Conservation (phyloP, 306 rosid species). For the Corylus heterophylla region DNA sequence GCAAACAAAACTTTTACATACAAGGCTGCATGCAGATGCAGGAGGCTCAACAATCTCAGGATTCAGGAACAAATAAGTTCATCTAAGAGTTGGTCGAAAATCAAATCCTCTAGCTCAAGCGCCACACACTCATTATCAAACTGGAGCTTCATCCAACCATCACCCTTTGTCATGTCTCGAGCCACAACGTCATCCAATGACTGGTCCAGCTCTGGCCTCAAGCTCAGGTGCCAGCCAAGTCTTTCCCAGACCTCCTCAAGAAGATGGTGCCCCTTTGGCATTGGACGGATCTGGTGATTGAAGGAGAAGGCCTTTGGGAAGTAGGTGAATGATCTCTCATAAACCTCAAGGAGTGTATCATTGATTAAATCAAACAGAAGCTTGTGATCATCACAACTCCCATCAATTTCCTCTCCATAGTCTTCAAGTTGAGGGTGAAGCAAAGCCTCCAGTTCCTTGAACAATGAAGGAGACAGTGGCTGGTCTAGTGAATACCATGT, state of each 20-base stretch:
- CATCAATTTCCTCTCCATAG: constrained; percentile 25
- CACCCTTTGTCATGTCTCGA: constrained; percentile 55
- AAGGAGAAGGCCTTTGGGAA: constrained; percentile 61
- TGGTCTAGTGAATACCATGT: constrained; percentile 48
- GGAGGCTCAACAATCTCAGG: no score
- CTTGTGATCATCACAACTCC: constrained; percentile 40
- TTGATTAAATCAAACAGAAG: constrained; percentile 68
- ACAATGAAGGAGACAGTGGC: constrained; percentile 51
- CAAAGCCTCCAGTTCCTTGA: constrained; percentile 44
- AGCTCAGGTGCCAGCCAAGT: constrained; percentile 40
- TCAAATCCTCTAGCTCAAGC: constrained; percentile 74
- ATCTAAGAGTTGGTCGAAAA: constrained; percentile 69
- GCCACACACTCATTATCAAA: constrained; percentile 66
- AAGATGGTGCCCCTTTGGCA: constrained; percentile 55
- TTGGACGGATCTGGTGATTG: constrained; percentile 44
- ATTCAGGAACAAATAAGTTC: constrained; percentile 45
- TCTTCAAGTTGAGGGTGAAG: constrained; percentile 42
- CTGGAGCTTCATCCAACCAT: constrained; percentile 76
- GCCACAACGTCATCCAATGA: constrained; percentile 74
- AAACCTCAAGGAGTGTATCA: constrained; percentile 51
- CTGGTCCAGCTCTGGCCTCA: constrained; percentile 78
- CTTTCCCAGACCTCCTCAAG: constrained; percentile 54
- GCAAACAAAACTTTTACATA: constrained; percentile 11
- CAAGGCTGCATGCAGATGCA: neutral
- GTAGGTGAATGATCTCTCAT: constrained; percentile 55